phyloP scores from a whole-genome alignment of 2,329 filamentous ascomycete species.

The Neoascochyta sp. region DNA sequence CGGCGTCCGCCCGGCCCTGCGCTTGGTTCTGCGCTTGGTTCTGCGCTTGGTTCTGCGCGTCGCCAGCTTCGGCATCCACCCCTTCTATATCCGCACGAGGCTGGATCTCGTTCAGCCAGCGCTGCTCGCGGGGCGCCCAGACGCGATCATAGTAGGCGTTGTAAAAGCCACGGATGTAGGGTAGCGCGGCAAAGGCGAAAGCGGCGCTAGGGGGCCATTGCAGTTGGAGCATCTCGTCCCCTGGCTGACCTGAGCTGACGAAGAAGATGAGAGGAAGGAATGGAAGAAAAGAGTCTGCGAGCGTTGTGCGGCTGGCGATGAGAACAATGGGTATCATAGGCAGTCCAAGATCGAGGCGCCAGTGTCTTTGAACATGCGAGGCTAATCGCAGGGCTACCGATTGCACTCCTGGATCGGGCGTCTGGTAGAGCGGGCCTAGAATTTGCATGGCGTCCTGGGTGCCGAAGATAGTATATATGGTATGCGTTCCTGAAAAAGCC shows the following conservation, averaged over 20 bases:
- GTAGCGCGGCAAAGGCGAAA: conserved; percentile 62
- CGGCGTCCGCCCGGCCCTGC: conserved; percentile 11
- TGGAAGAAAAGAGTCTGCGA: conserved; percentile 62
- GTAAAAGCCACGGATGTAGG: conserved; percentile 63
- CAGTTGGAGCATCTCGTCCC: conserved; percentile 48
- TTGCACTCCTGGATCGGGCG: conserved; percentile 29
- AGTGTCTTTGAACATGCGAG: conserved; percentile 38
- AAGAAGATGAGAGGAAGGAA: conserved; percentile 61
- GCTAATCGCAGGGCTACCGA: conserved; percentile 34
- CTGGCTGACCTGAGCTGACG: conserved; percentile 49
- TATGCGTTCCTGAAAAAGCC: conserved; percentile 58
- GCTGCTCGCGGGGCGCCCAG: conserved; percentile 56
- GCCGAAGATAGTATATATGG: conserved; percentile 64
- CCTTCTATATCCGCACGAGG: conserved; percentile 48
- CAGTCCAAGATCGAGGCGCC: conserved; percentile 57
- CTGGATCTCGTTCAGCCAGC: conserved; percentile 61
- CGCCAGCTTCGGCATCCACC: conserved; percentile 13
- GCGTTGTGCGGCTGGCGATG: conserved; percentile 62
- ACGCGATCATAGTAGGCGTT: conserved; percentile 58
- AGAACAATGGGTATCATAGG: conserved; percentile 66
- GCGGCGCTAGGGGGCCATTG: conserved; percentile 64
- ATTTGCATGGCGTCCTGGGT: conserved; percentile 57
- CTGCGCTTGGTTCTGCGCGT: conserved; percentile 10
- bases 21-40: conserved; percentile 7
- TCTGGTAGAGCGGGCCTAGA: conserved; percentile 42